Base-by-base conservation (phyloP, 2,329 filamentous ascomycete species). In the Aureobasidium pullulans region DNA sequence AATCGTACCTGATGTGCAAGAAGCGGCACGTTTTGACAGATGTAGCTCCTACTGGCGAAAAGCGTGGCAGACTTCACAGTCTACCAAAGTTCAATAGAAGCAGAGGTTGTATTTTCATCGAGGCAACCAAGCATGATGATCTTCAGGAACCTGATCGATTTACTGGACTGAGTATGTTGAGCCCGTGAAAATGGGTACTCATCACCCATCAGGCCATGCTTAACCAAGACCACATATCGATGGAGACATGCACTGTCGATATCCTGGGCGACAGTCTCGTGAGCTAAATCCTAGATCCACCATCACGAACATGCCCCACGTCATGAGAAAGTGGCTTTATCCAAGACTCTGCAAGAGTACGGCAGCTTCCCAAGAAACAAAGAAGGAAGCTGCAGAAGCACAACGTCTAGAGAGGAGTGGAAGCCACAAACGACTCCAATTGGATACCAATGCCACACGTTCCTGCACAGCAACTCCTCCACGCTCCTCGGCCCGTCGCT, bases 1-100 rank as follows among this genome's bases (percentile, higher is more conserved):
- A 42, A 34, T 4, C 5, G 16, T 34, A 23, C 23, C 39, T 15
- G 31, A n/a, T 39, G 32, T 13, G 34, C 16, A 16, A 16, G 15
- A 5, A 28, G 31, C 28, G 50, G 39, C 50, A 54, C 50, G 50
- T 54, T 54, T 43, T 54, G 50, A 54, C 28, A 54, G 50, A 54
- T 54, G 28, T 43, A 42, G 37, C 39, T 42, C n/a, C 16, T 6
- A 54, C n/a, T 54, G 50, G 50, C 49, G 28, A 42, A 37, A n/a
- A 29, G 36, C 19, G 48, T 52, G 48, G 36, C 11, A 52, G 48
- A 13, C 48, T 52, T 52, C 28, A 52, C 11, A 19, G 29, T 52
- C 48, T 39, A 52, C 48, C 48, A 52, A 31, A 40, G 23, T 40
- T 52, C 36, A 3, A 2, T 16, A n/a, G 23, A 23, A 19, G 6